Evolutionary conservation across 129 eudicot species (phyloP).

Genomic region (Glebionis coronaria): DNA sequence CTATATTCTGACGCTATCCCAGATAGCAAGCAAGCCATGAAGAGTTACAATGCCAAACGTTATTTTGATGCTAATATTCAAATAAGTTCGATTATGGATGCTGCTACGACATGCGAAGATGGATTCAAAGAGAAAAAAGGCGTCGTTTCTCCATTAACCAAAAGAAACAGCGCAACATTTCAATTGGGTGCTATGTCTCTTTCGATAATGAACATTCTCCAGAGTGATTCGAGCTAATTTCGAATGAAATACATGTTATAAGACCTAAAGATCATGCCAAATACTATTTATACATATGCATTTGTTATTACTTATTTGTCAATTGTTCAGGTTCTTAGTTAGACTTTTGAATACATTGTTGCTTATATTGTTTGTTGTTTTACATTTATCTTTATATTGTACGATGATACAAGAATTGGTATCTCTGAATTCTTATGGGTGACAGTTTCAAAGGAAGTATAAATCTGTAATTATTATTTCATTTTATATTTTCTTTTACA

Average conservation of each 20-base stretch:
- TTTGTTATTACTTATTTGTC: neutral
- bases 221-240: constrained; percentile 21
- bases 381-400: constrained; percentile 9
- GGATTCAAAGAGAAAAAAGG: constrained; percentile 49
- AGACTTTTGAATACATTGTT: neutral
- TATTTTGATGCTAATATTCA: constrained; percentile 48
- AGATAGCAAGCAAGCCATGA: constrained; percentile 45
- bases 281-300: neutral
- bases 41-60: constrained; percentile 26
- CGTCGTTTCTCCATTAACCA: constrained; percentile 53
- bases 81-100: constrained; percentile 54
- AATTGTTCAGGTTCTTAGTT: neutral
- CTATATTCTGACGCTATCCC: constrained; percentile 59
- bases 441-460: constrained; percentile 20
- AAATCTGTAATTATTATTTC: neutral
- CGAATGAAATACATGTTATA: neutral
- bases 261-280: neutral
- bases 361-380: neutral
- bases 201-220: constrained; percentile 42
- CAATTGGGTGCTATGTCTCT: constrained; percentile 64
- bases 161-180: constrained; percentile 39
- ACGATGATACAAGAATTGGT: constrained; percentile 13
- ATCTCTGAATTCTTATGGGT: constrained; percentile 7
- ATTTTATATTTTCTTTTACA: neutral
- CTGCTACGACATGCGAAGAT: constrained; percentile 68